A percentile compares a stretch with the other conserved stretches of the same genome.
Evolutionary conservation across 192 early-diverging fungal genomes (phyloP).

Genomic region (Mycoemilia scoparia): DNA sequence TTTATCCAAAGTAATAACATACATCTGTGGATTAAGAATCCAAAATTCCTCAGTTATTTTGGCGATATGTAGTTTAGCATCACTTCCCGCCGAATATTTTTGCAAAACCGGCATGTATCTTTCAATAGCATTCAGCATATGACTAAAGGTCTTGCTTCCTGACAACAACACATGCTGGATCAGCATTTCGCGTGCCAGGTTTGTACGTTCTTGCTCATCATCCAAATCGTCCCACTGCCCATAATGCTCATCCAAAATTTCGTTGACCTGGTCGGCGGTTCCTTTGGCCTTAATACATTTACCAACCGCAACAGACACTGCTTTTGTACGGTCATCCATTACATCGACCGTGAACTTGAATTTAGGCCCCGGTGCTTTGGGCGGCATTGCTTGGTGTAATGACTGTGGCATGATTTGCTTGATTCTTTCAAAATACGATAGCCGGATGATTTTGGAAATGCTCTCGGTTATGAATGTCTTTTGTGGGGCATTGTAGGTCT

Average conservation of each 20-base stretch:
- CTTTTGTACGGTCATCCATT: constrained; percentile 39
- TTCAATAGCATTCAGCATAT: constrained; percentile 82
- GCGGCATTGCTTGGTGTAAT: constrained; percentile 41
- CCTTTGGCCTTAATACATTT: constrained; percentile 24
- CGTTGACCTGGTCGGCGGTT: constrained; percentile 22
- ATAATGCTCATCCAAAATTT: constrained; percentile 24
- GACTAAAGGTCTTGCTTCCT: constrained; percentile 86
- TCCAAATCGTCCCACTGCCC: constrained; percentile 20
- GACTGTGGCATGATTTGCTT: constrained; percentile 46
- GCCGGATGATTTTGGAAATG: constrained; percentile 64
- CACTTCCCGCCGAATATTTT: constrained; percentile 23
- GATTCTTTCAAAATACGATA: constrained; percentile 82
- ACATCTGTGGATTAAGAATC: constrained; percentile 71
- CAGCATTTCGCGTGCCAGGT: constrained; percentile 48
- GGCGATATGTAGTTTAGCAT: constrained; percentile 55
- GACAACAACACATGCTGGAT: constrained; percentile 68
- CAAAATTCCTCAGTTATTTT: constrained; percentile 56
- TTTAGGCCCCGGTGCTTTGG: constrained; percentile 42
- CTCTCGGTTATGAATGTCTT: constrained; percentile 65
- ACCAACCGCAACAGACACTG: constrained; percentile 33
- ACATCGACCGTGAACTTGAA: constrained; percentile 46
- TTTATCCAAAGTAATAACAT: constrained; percentile 86
- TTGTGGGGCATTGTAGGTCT: too few species aligned
- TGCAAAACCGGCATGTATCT: constrained; percentile 36
- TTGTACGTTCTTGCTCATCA: constrained; percentile 10